A percentile compares a stretch with the other conserved stretches of the same genome.
These are phyloP conservation scores for Lactarius vividus DNA, from an alignment of 768 basidiomycete species.

Conservation along the genomic window DNA sequence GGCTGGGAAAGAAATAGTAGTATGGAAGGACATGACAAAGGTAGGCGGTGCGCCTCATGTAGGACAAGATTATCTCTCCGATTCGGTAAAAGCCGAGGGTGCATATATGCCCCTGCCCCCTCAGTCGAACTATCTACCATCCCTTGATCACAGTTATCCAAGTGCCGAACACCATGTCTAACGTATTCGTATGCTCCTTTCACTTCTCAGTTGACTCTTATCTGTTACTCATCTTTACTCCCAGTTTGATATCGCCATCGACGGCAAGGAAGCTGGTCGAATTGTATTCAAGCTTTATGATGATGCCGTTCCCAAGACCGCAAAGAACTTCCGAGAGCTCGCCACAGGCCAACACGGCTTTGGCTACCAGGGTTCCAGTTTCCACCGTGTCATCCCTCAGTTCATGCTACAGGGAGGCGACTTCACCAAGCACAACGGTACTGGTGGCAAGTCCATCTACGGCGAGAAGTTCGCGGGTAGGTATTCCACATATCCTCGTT, in stretches of 20 bases:
- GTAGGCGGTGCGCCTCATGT: no score
- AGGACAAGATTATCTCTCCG: slow-evolving; percentile 24
- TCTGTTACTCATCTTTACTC: neutral
- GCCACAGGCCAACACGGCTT: slow-evolving; percentile 72
- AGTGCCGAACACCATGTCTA: slow-evolving; percentile 32
- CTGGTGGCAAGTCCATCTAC: slow-evolving; percentile 80
- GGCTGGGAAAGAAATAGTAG: no score
- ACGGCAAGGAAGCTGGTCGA: slow-evolving; percentile 43
- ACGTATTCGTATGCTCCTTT: slow-evolving; percentile 40
- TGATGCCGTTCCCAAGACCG: slow-evolving; percentile 68
- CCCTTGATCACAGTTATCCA: slow-evolving; percentile 26
- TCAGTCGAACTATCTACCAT: slow-evolving; percentile 12
- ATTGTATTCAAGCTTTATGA: slow-evolving; percentile 88
- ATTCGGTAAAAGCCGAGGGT: slow-evolving; percentile 23
- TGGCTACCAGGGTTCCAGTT: slow-evolving; percentile 66
- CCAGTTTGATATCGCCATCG: slow-evolving; percentile 67
- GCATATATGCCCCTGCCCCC: slow-evolving; percentile 25
- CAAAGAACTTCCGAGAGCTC: slow-evolving; percentile 86
- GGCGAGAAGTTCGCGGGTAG: slow-evolving; percentile 63
- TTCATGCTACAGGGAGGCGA: slow-evolving; percentile 95
- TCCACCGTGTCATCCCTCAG: slow-evolving; percentile 81
- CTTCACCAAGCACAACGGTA: slow-evolving; percentile 64
- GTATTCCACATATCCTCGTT: slow-evolving; percentile 26
- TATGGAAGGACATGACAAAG: no score
- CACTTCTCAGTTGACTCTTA: neutral